Evolutionary conservation across 2,329 filamentous ascomycete species (phyloP), one percentile per base, ranked within the genome.

Genomic region (Colletotrichum phormii): DNA sequence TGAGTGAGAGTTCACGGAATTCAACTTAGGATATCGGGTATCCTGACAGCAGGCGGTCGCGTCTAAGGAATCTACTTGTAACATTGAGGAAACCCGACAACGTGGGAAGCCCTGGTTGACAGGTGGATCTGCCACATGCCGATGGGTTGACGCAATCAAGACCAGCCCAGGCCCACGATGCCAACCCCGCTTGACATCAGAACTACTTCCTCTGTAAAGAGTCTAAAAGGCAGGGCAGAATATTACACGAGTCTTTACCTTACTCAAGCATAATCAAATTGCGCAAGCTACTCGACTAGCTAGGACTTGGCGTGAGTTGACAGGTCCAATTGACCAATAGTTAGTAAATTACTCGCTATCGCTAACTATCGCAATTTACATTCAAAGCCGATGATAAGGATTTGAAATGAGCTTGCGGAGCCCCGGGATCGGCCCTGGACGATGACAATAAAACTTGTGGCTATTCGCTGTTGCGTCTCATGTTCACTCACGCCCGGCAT

Each of bases 371-470:
- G 53, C 26, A 35, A 68, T 62, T 24, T 54, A 33, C 33, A 12
- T 46, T 29, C 33, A 46, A 54, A 33, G n/a, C 35, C 54, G 24
- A 29, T 29, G 70, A 64, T 64, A 59, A 68, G 51, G 26, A 72
- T 64, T 66, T 54, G 26, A 72, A 70, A 64, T 70, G 65, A 70
- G 26, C 26, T 54, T 60, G 59, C 70, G 60, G 66, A 60, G 70
- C 66, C 70, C 70, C 65, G 70, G 59, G 18, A 70, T 64, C 70
- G 70, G 66, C 70, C 60, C 37, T 26, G 4, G 24, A 55, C 4
- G 33, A 61, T 31, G 42, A 70, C 33, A 42, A 11, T n/a, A 61
- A 33, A n/a, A 42, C 9, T 24, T 22, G 8, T 13, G 49, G 15
- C 15, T n/a, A 15, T 13, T 51, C 42, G 29, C 53, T 9, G 18